Conservation (phyloP, 495 filamentous ascomycete species). For the Aspergillus biplanus region DNA sequence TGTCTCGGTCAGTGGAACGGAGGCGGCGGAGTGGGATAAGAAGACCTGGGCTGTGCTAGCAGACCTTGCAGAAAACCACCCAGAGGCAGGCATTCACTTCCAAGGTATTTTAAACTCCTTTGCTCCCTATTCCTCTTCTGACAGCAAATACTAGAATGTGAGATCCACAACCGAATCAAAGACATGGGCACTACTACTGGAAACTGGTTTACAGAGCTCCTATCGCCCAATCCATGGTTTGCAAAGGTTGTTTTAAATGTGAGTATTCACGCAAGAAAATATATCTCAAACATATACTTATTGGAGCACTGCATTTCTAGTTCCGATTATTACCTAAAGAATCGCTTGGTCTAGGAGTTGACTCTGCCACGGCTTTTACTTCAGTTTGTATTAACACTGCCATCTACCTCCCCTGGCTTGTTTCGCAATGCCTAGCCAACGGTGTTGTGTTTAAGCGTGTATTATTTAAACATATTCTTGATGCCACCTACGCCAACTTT, state of each 20-base stretch:
- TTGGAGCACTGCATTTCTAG: conserved; percentile 34
- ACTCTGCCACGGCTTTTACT: conserved; percentile 63
- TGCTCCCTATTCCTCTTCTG: too few species aligned
- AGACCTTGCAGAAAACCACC: conserved; percentile 62
- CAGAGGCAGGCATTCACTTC: conserved; percentile 83
- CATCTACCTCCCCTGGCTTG: conserved; percentile 82
- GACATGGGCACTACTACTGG: not conserved
- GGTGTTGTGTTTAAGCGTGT: conserved; percentile 67
- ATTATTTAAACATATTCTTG: conserved; percentile 64
- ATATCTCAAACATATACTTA: conserved; percentile 37
- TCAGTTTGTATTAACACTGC: conserved; percentile 92
- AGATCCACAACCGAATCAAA: conserved; percentile 5
- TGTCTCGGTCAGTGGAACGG: not conserved
- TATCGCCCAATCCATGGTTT: conserved; percentile 62
- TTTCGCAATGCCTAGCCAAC: conserved; percentile 70
- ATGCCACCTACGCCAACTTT: conserved; percentile 58
- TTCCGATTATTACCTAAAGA: too few species aligned
- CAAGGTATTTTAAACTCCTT: conserved; percentile 55
- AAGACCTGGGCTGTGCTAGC: conserved; percentile 63
- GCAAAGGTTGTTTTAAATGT: too few species aligned
- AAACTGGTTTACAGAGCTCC: too few species aligned
- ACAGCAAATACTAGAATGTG: too few species aligned
- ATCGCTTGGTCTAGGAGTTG: conserved; percentile 31
- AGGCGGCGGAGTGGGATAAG: conserved; percentile 52
- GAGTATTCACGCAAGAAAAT: too few species aligned